These are phyloP conservation scores for Endogone sp. DNA, from an alignment of 192 early-diverging fungal species.

Conservation along the genomic window DNA sequence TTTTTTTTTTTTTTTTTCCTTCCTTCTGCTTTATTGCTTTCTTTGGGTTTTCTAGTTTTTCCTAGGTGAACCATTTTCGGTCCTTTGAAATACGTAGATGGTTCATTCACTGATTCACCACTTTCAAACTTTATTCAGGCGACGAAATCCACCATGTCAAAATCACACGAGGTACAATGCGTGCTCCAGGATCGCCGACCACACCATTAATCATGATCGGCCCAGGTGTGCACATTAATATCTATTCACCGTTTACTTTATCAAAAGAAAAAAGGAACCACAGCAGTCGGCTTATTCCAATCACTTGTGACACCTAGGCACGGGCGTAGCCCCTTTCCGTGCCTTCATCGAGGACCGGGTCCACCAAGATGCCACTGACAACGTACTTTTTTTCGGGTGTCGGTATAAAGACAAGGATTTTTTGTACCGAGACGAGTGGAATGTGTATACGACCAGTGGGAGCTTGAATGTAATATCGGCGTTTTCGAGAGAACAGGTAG, in stretches of 20 bases:
- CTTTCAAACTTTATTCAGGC: too few relatives aligned
- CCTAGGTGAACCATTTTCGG: too few relatives aligned
- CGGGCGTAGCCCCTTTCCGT: conserved; percentile 92
- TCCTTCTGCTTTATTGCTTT: too few relatives aligned
- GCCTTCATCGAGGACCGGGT: conserved; percentile 64
- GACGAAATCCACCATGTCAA: conserved; percentile 35
- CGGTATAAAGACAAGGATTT: conserved; percentile 69
- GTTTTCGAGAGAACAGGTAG: conserved; percentile 84
- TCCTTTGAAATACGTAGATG: too few relatives aligned
- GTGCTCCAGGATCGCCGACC: conserved; percentile 45
- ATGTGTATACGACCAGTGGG: conserved; percentile 38
- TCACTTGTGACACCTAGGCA: too few relatives aligned
- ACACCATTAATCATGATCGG: conserved; percentile 79
- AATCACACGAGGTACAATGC: conserved; percentile 64
- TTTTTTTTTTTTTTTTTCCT: too few relatives aligned
- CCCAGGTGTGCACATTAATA: conserved; percentile 48
- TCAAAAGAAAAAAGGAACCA: too few relatives aligned
- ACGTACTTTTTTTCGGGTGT: conserved; percentile 68
- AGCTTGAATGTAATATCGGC: conserved; percentile 66
- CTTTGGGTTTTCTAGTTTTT: too few relatives aligned
- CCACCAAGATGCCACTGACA: conserved; percentile 33
- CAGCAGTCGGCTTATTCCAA: too few relatives aligned
- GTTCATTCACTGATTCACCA: too few relatives aligned
- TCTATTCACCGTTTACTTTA: too few relatives aligned
- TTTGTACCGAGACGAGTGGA: conserved; percentile 68